Evolutionary conservation across 2,329 filamentous ascomycete genomes (phyloP), one percentile per base, ranked within the genome.

Genomic region (Claviceps purpurea): DNA sequence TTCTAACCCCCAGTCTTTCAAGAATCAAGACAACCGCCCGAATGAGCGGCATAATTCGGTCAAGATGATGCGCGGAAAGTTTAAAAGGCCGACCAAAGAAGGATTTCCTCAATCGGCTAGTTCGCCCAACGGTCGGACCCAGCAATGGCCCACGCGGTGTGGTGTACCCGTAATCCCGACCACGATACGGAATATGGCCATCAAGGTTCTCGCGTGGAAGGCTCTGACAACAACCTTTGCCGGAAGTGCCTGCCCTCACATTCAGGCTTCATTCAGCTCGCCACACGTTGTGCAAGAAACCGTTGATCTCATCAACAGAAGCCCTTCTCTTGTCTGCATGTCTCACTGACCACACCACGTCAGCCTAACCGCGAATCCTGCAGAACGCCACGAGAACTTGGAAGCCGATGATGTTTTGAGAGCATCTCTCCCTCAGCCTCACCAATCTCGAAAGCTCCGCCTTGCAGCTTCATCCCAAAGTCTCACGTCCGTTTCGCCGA

Each of bases 141-240:
- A 40, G 14, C 14, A 40, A 40, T 20, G 13, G 8, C 11, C 40
- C n/a, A n/a, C 8, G 7, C 24, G 48, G 48, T n/a, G 18, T 20
- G 18, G 18, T 37, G 10, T 34, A 34, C 30, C 10, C 30, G 26
- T 30, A 18, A 11, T 26, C 5, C 18, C 16, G 22, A 13, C 10
- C 22, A 42, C 16, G 14, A 34, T 24, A 22, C 22, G 20, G 20
- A 22, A 3, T 22, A 6, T 50, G 54, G 18, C 54, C 54, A 55
- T 55, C 54, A 55, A 51, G 54, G 54, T 55, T 49, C 54, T 24
- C 51, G n/a, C 44, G 20, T 5, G 3, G 24, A 51, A 38, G 30
- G 20, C 11, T 39, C 34, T 22, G 14, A 16, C 38, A 14, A 16
- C 13, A 14, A 42, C n/a, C n/a, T 20, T 37, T 22, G 18, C 45